These are phyloP conservation scores for Gomphus bonarii DNA, from an alignment of 1,284 basidiomycete genomes.

Conservation along the genomic window DNA sequence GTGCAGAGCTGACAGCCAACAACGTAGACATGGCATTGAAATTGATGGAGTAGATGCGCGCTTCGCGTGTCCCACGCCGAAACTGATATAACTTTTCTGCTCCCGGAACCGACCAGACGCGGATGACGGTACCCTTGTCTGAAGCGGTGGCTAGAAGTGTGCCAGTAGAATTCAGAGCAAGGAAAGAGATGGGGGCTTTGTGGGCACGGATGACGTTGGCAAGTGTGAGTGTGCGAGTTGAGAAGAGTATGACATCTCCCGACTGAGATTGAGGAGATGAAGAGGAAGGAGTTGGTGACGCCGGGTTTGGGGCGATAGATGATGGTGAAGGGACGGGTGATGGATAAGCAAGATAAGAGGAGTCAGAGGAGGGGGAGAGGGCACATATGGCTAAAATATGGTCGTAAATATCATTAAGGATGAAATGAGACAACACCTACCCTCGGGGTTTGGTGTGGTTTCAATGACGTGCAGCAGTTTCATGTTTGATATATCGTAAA, in stretches of 20 bases:
- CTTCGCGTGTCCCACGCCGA: slow-evolving; percentile 78
- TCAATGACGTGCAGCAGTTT: slow-evolving; percentile 95
- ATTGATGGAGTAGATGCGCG: slow-evolving; percentile 84
- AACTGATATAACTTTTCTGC: slow-evolving; percentile 96
- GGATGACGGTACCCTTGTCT: slow-evolving; percentile 95
- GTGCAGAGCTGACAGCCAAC: slow-evolving; percentile 84
- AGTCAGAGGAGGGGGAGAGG: slow-evolving; percentile 91
- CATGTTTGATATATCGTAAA: slow-evolving; percentile 99
- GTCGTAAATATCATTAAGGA: slow-evolving; percentile 4
- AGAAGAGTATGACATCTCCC: slow-evolving; percentile 90
- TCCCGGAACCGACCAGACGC: slow-evolving; percentile 86
- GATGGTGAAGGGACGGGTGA: slow-evolving; percentile 84
- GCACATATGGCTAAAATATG: slow-evolving; percentile 77
- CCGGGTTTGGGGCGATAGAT: slow-evolving; percentile 38
- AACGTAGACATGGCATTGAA: slow-evolving; percentile 83
- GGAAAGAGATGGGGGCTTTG: slow-evolving; percentile 84
- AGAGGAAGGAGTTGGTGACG: slow-evolving; percentile 31
- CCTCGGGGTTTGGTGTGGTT: slow-evolving; percentile 91
- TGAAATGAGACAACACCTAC: slow-evolving; percentile 30
- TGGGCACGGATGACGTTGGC: slow-evolving; percentile 97
- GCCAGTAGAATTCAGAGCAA: slow-evolving; percentile 82
- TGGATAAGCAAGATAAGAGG: slow-evolving; percentile 92
- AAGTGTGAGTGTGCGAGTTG: slow-evolving; percentile 83
- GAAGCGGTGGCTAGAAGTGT: slow-evolving; percentile 90
- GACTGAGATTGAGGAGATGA: slow-evolving; percentile 36